Conservation (phyloP, 129 eudicot species). For the Tagetes patula region DNA sequence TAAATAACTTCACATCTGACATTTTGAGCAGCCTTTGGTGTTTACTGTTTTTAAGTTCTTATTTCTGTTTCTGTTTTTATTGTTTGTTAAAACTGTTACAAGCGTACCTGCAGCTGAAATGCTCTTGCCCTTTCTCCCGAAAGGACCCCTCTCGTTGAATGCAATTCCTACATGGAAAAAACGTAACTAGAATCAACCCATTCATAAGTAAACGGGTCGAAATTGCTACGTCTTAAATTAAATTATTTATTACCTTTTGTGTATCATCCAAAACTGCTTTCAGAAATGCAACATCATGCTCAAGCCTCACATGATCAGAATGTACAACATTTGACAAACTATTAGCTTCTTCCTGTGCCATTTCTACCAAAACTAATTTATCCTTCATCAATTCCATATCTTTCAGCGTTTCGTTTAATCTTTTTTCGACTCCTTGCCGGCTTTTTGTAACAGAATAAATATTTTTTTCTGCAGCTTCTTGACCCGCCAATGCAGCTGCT, state of each 20-base stretch:
- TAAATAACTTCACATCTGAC: no score
- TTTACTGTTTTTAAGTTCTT: neutral
- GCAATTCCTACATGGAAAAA: constrained; percentile 55
- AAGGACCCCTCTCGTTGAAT: constrained; percentile 87
- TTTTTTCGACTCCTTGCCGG: constrained; percentile 70
- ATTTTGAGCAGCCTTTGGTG: neutral
- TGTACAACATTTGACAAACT: constrained; percentile 83
- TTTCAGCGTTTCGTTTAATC: constrained; percentile 51
- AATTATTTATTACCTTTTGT: constrained; percentile 59
- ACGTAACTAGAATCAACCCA: neutral
- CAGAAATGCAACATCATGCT: constrained; percentile 92
- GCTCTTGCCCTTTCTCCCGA: constrained; percentile 91
- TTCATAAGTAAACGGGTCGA: neutral
- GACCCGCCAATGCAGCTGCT: constrained; percentile 68
- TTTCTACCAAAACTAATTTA: constrained; percentile 63
- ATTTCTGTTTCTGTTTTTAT: no score
- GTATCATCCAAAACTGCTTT: constrained; percentile 93
- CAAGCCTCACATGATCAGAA: constrained; percentile 86
- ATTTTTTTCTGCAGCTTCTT: constrained; percentile 81
- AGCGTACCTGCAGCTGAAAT: constrained; percentile 79
- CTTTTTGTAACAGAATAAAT: constrained; percentile 51
- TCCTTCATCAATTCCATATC: constrained; percentile 80
- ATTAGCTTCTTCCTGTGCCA: constrained; percentile 89
- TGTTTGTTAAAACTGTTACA: neutral
- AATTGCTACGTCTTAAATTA: neutral